Percentiles rank a stretch among this genome's conserved stretches.
phyloP scores from a whole-genome alignment of 163 green algal species.

The Volvox carteri region DNA sequence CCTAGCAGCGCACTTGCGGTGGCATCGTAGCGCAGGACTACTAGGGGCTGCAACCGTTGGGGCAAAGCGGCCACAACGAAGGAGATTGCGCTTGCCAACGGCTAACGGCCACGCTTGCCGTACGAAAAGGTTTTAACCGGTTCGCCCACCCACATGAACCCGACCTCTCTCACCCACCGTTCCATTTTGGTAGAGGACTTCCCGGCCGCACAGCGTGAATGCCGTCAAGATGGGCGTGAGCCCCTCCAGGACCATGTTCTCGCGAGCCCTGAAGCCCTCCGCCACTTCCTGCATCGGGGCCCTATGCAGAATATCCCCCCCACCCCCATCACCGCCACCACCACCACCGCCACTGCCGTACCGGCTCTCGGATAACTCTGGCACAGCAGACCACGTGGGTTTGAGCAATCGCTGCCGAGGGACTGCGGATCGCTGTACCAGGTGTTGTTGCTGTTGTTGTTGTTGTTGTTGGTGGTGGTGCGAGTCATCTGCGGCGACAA shows the following conservation, averaged over 20 bases:
- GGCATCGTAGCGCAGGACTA: no score
- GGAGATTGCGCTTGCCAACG: no score
- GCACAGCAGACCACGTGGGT: neutral
- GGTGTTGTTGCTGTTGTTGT: neutral
- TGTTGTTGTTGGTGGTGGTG: neutral
- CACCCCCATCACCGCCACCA: neutral
- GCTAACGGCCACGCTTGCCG: no score
- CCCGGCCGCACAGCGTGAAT: neutral
- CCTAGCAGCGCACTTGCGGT: no score
- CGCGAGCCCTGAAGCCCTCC: neutral
- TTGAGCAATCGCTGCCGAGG: neutral
- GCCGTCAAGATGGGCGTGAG: conserved; percentile 10
- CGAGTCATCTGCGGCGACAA: neutral
- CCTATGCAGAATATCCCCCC: neutral
- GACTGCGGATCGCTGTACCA: neutral
- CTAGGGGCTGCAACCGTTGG: no score
- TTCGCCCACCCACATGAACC: no score
- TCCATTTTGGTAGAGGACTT: conserved; percentile 13
- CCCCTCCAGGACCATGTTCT: conserved; percentile 18
- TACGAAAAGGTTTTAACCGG: no score
- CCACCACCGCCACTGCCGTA: neutral
- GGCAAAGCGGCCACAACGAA: no score
- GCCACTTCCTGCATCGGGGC: neutral
- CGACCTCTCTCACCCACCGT: conserved; percentile 4
- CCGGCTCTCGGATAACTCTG: neutral